Percentiles rank a stretch among this genome's conserved stretches.
These are phyloP conservation scores for Eremomyces bilateralis DNA, from an alignment of 495 filamentous ascomycete genomes.

Conservation along the genomic window DNA sequence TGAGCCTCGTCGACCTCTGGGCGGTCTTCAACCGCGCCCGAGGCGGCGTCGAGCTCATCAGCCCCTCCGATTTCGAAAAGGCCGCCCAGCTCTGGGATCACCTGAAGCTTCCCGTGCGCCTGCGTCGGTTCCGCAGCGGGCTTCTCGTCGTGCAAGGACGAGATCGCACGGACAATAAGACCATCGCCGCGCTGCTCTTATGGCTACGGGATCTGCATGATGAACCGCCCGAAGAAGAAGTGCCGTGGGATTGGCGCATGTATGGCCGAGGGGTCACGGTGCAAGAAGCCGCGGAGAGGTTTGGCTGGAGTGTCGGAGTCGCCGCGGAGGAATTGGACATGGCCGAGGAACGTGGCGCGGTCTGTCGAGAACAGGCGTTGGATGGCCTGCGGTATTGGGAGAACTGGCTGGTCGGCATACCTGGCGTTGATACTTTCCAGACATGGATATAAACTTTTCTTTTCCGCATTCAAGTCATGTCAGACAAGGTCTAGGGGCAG, in stretches of 20 bases:
- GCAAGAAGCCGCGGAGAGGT: constrained; percentile 69
- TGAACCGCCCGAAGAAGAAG: constrained; percentile 37
- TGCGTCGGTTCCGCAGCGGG: constrained; percentile 77
- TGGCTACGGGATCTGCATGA: constrained; percentile 60
- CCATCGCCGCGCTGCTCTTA: constrained; percentile 45
- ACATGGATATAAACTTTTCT: no score
- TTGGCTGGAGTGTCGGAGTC: constrained; percentile 98
- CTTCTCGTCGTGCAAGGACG: constrained; percentile 76
- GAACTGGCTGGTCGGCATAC: constrained; percentile 19
- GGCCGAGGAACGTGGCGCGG: constrained; percentile 28
- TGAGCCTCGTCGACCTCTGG: constrained; percentile 91
- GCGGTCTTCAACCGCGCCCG: constrained; percentile 91
- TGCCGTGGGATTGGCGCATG: constrained; percentile 48
- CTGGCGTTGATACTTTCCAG: no score
- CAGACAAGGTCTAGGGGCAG: no score
- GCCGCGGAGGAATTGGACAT: constrained; percentile 90
- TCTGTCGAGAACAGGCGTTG: constrained; percentile 21
- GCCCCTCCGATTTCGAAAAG: constrained; percentile 76
- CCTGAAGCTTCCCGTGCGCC: constrained; percentile 62
- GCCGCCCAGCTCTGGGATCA: constrained; percentile 77
- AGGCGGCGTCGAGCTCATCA: constrained; percentile 84
- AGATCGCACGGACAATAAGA: constrained; percentile 82
- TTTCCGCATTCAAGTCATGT: no score
- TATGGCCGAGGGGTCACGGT: constrained; percentile 78
- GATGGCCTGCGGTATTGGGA: constrained; percentile 23